Base-by-base conservation (phyloP, 805 yeast genomes). In the Sugiyamaella americana region DNA sequence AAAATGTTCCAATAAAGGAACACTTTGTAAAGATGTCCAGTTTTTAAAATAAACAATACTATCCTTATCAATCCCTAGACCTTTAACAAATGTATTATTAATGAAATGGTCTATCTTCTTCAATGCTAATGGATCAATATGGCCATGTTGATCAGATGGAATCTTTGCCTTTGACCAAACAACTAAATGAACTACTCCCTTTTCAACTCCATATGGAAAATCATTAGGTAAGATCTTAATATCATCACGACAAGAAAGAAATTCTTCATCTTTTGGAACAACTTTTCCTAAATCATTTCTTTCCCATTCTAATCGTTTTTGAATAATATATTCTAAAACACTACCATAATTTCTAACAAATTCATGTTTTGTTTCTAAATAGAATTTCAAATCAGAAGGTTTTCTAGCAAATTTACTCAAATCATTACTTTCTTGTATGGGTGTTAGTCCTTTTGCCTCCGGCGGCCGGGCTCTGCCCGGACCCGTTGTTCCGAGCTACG, bases 1-100 rank as follows among this genome's bases (percentile, higher is more conserved):
- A 47, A 78, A 69, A 56, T 78, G 84, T 54, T 79, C 79, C 36
- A 78, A 65, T 19, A 73, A 69, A 43, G 72, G 71, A 3, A 78
- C 77, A 51, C 79, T 73, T 58, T 78, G 82, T 32, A 79, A 58
- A 22, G 75, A 68, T 13, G 68, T 70, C 75, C 82, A 76, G 57
- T 78, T 78, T 47, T 75, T 73, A 58, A 79, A 78, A 83, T 83
- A 78, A 24, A 69, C 57, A 11, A 78, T 53, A 42, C 71, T 61
- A 8, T 67, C 65, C 35, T 62, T 49, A 2, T 57, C 44, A 32
- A 74, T 58, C 1, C 71, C 74, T 40, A 68, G 58, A 19, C 56
- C 50, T 10, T 62, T 56, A n/a, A 63, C 64, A 50, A 78, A 77
- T 2, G 72, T 70, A 39, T 58, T 56, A 6, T 58, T 48, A 10